Evolutionary conservation across 2,329 filamentous ascomycete species (phyloP).

Genomic region (Massarina eburnea): DNA sequence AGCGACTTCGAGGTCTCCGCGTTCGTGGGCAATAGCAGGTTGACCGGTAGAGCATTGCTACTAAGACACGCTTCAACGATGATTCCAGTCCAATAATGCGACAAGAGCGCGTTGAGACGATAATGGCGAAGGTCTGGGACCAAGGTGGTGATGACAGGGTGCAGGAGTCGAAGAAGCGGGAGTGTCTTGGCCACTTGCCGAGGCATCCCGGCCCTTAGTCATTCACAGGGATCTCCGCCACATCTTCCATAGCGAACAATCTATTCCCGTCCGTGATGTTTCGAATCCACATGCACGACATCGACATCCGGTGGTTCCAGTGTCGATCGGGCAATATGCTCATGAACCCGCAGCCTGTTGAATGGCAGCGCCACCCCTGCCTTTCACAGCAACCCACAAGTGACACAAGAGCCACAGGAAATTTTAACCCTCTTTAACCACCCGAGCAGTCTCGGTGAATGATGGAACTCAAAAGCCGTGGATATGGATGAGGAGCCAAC

Average conservation of each 20-base stretch:
- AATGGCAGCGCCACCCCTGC: neutral
- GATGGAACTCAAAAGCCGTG: constrained; percentile 1
- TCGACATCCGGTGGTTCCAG: neutral
- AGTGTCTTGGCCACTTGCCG: too few species aligned
- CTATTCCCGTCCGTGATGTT: neutral
- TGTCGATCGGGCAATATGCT: neutral
- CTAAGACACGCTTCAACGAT: neutral
- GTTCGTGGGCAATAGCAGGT: constrained; percentile 10
- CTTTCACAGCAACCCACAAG: neutral
- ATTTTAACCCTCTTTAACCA: constrained; percentile 5
- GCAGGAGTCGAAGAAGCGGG: neutral
- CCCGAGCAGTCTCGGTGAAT: constrained; percentile 2
- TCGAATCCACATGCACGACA: neutral
- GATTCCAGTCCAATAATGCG: neutral
- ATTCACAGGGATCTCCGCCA: too few species aligned
- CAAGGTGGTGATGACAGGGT: constrained; percentile 9
- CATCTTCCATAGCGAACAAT: constrained; percentile 1
- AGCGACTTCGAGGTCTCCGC: constrained; percentile 18
- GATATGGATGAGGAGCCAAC: constrained; percentile 1
- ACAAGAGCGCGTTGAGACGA: neutral
- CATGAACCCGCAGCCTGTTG: neutral
- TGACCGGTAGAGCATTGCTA: constrained; percentile 21
- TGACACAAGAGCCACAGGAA: neutral
- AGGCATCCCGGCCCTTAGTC: neutral
- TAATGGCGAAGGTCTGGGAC: neutral